Evolutionary conservation across 306 rosid species (phyloP).

Genomic region (Medicago lupulina): DNA sequence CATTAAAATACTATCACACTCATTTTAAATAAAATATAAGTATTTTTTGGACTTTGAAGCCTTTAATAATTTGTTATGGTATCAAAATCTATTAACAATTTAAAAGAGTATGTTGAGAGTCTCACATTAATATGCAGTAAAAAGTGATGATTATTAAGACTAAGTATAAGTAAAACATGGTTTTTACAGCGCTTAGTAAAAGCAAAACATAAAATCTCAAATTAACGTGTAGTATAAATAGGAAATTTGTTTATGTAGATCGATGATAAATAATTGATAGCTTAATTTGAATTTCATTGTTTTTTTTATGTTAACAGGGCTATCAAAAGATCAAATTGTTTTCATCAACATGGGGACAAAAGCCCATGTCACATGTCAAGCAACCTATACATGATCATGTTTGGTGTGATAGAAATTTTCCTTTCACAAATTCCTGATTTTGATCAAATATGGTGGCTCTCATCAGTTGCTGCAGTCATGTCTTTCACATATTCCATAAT

Average conservation of each 20-base stretch:
- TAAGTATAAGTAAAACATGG: no score
- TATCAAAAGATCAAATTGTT: slow-evolving; percentile 56
- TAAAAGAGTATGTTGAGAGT: no score
- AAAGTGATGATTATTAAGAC: no score
- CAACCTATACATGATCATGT: slow-evolving; percentile 53
- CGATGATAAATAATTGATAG: slow-evolving; percentile 14
- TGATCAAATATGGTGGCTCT: slow-evolving; percentile 79
- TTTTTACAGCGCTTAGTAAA: neutral
- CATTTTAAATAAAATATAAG: no score
- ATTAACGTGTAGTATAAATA: neutral
- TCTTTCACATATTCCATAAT: slow-evolving; percentile 64
- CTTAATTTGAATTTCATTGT: neutral
- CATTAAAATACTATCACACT: no score
- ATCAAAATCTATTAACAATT: no score
- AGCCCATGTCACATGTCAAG: slow-evolving; percentile 63
- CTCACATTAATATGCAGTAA: no score
- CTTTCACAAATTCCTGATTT: slow-evolving; percentile 70
- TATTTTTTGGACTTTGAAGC: no score
- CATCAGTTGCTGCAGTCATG: slow-evolving; percentile 65
- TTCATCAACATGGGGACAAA: slow-evolving; percentile 46
- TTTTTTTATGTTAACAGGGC: slow-evolving; percentile 53
- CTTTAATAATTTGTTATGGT: no score
- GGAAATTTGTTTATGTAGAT: neutral
- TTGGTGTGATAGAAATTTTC: slow-evolving; percentile 49
- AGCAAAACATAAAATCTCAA: neutral